Conservation (phyloP, 768 basidiomycete species). For the Crepidotus variabilis region DNA sequence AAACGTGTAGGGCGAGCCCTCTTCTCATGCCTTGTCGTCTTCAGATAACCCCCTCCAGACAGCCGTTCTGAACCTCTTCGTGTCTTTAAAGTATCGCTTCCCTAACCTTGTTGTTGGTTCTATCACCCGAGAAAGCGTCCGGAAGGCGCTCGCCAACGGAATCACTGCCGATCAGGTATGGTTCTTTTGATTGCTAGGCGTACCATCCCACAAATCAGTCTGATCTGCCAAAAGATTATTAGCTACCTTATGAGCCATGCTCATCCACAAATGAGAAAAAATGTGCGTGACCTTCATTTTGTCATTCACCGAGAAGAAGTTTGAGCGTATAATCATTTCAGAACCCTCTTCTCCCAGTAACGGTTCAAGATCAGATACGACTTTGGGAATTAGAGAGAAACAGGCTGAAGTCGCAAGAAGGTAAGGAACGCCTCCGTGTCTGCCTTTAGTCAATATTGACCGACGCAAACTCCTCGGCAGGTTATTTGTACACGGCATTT, state of each 20-base stretch:
- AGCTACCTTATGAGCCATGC: conserved; percentile 92
- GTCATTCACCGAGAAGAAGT: conserved; percentile 1
- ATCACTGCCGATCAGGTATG: conserved; percentile 93
- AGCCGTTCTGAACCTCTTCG: conserved; percentile 91
- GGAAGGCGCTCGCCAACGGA: conserved; percentile 89
- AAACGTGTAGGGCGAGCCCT: conserved; percentile 15
- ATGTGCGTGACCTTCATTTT: conserved; percentile 43
- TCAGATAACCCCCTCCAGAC: conserved; percentile 94
- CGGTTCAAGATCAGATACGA: conserved; percentile 96
- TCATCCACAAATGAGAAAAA: conserved; percentile 96
- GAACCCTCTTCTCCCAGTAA: conserved; percentile 93
- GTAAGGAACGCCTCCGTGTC: conserved; percentile 36
- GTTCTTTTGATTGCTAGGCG: conserved; percentile 15
- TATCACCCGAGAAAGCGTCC: conserved; percentile 93
- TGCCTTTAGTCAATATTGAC: conserved; percentile 19
- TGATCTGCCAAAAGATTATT: conserved; percentile 66
- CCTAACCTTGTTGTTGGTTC: conserved; percentile 96
- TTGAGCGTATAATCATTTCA: conserved; percentile 27
- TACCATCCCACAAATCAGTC: conserved; percentile 14
- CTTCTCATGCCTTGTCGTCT: conserved; percentile 16
- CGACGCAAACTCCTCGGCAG: conserved; percentile 34
- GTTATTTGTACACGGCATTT: conserved; percentile 87
- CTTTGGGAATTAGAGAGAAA: conserved; percentile 97
- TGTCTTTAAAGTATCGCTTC: conserved; percentile 89
- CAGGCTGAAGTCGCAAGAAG: conserved; percentile 83